Conservation (phyloP, 306 rosid genomes). For the Ziziphus jujuba region DNA sequence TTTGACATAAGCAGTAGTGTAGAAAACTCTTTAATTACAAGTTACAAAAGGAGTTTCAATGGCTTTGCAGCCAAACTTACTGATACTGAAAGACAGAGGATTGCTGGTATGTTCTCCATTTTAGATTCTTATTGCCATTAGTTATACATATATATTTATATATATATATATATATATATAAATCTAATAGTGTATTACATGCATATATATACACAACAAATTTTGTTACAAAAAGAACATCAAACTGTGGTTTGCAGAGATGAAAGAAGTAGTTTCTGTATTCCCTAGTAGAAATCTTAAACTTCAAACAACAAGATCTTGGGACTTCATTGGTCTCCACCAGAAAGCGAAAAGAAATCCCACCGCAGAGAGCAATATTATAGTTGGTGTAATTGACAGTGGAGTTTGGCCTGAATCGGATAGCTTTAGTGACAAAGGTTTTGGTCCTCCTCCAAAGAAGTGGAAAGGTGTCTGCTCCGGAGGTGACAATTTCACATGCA, state of each 20-base stretch:
- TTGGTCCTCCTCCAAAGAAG: conserved; percentile 26
- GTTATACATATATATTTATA: no score
- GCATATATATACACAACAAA: no score
- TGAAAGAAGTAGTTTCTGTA: conserved; percentile 5
- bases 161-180: no score
- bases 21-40: conserved; percentile 5
- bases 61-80: conserved; percentile 35
- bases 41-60: conserved; percentile 37
- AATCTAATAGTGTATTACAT: no score
- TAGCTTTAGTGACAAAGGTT: conserved; percentile 30
- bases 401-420: conserved; percentile 39
- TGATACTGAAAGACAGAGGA: conserved; percentile 12
- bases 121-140: neutral
- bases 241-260: conserved; percentile 4
- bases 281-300: neutral
- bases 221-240: no score
- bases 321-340: conserved; percentile 14
- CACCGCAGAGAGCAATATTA: conserved; percentile 5
- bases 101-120: conserved; percentile 13
- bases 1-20: neutral
- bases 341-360: conserved; percentile 3
- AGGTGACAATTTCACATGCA: conserved; percentile 33
- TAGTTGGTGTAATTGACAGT: conserved; percentile 16
- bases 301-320: conserved; percentile 16
- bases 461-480: no score